phyloP scores from a whole-genome alignment of 768 basidiomycete genomes.

The Albatrellus ellisii region DNA sequence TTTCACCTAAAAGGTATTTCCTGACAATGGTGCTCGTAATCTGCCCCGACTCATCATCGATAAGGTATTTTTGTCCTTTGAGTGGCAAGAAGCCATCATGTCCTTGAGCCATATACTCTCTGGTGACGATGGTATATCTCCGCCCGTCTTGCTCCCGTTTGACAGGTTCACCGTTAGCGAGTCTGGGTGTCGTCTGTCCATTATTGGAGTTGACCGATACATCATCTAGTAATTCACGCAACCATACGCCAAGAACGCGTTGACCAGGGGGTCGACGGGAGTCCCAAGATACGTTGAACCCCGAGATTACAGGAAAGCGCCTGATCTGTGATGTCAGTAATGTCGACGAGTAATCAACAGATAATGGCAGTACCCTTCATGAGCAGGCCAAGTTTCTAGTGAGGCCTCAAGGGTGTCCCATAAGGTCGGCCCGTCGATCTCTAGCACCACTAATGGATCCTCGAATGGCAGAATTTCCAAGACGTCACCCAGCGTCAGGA shows the following conservation, averaged over 20 bases:
- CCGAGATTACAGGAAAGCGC: slow-evolving; percentile 85
- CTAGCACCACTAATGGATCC: slow-evolving; percentile 71
- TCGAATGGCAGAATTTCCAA: slow-evolving; percentile 84
- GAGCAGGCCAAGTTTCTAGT: slow-evolving; percentile 71
- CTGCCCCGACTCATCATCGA: slow-evolving; percentile 77
- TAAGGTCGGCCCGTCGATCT: slow-evolving; percentile 64
- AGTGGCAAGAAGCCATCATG: slow-evolving; percentile 74
- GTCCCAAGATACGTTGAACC: slow-evolving; percentile 80
- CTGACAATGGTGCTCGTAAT: slow-evolving; percentile 70
- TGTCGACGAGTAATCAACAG: background rate
- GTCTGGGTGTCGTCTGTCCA: slow-evolving; percentile 14
- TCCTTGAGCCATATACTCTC: slow-evolving; percentile 75
- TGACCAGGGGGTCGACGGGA: slow-evolving; percentile 57
- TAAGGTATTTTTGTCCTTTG: slow-evolving; percentile 48
- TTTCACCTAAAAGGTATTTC: slow-evolving; percentile 68
- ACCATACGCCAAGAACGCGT: slow-evolving; percentile 64
- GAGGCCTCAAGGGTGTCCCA: slow-evolving; percentile 72
- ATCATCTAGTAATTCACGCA: slow-evolving; percentile 23
- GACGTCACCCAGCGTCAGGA: slow-evolving; percentile 74
- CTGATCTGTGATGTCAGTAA: slow-evolving; percentile 26
- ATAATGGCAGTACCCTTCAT: slow-evolving; percentile 65
- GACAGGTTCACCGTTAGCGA: slow-evolving; percentile 41
- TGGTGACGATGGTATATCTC: slow-evolving; percentile 71
- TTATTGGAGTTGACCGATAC: slow-evolving; percentile 11
- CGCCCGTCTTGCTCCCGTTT: slow-evolving; percentile 34